Conservation (phyloP, 768 basidiomycete species). For the Boletus reticulatus region DNA sequence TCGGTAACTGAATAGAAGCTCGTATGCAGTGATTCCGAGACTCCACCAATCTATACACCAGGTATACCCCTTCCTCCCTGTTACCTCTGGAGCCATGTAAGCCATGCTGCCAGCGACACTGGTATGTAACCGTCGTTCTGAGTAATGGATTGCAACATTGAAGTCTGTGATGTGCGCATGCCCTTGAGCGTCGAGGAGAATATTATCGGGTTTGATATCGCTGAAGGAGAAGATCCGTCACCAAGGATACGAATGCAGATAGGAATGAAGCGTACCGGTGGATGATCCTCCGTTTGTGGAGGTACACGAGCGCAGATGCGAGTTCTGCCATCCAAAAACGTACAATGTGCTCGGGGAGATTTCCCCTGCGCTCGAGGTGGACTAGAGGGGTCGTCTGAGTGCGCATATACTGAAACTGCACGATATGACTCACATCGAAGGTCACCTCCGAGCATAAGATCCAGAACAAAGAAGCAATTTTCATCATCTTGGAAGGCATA, state of each 20-base stretch:
- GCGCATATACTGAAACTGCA: not conserved
- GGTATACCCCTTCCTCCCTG: conserved; percentile 87
- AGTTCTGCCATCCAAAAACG: conserved; percentile 91
- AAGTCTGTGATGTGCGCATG: conserved; percentile 98
- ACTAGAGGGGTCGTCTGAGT: conserved; percentile 43
- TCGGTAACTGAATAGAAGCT: conserved; percentile 77
- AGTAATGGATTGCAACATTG: conserved; percentile 98
- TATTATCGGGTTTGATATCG: conserved; percentile 96
- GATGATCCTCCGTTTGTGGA: conserved; percentile 89
- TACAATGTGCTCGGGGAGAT: conserved; percentile 69
- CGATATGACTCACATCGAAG: conserved; percentile 66
- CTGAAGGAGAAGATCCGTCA: conserved; percentile 39
- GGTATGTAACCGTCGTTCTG: conserved; percentile 81
- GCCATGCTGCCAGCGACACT: conserved; percentile 98
- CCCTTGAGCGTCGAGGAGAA: conserved; percentile 88
- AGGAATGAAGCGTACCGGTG: conserved; percentile 65
- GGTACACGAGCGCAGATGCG: conserved; percentile 78
- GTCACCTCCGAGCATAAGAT: conserved; percentile 96
- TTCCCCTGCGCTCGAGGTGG: conserved; percentile 73
- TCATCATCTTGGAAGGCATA: conserved; percentile 98
- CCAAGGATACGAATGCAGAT: conserved; percentile 1
- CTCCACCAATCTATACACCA: conserved; percentile 98
- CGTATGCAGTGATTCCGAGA: conserved; percentile 85
- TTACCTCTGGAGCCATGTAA: conserved; percentile 99
- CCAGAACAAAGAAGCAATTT: conserved; percentile 97